Conservation (phyloP, 2,329 filamentous ascomycete species). For the Tolypocladium tropicale region DNA sequence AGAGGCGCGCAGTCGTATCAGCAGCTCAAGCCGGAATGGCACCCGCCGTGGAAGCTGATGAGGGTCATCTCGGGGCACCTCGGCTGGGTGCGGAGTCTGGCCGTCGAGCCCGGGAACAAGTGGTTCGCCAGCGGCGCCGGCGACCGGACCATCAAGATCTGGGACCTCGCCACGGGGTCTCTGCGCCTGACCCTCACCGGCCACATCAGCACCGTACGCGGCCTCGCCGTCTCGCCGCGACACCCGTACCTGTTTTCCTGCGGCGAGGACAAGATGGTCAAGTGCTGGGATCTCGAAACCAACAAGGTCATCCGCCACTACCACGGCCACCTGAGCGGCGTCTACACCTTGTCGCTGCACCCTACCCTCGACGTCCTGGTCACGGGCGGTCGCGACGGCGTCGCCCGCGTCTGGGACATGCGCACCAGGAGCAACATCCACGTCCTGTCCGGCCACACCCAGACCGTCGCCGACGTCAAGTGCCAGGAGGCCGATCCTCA, state of each 20-base stretch:
- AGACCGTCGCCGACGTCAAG: constrained; percentile 78
- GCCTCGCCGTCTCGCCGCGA: constrained; percentile 80
- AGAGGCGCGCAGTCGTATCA: constrained; percentile 18
- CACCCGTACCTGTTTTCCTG: constrained; percentile 98
- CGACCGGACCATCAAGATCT: constrained; percentile 96
- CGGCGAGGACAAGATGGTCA: constrained; percentile 99
- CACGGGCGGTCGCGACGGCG: constrained; percentile 88
- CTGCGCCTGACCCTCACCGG: constrained; percentile 80
- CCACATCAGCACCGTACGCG: constrained; percentile 87
- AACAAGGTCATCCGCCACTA: constrained; percentile 98
- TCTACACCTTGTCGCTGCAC: constrained; percentile 89
- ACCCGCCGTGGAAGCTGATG: constrained; percentile 97
- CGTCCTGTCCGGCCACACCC: constrained; percentile 82
- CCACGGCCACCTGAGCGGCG: constrained; percentile 90
- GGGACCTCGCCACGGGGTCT: constrained; percentile 86
- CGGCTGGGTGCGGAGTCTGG: constrained; percentile 83
- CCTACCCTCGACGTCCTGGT: constrained; percentile 91
- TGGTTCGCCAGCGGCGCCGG: constrained; percentile 97
- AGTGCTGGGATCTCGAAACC: constrained; percentile 99
- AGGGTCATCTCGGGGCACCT: constrained; percentile 93
- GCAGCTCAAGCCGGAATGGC: constrained; percentile 77
- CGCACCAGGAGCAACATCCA: constrained; percentile 91
- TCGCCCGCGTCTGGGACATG: constrained; percentile 97
- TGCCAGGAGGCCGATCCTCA: constrained; percentile 97
- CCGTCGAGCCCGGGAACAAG: constrained; percentile 91